A percentile compares a stretch with the other conserved stretches of the same genome.
Evolutionary conservation across 1,284 basidiomycete species (phyloP).

Genomic region (Takashimella tepidaria): DNA sequence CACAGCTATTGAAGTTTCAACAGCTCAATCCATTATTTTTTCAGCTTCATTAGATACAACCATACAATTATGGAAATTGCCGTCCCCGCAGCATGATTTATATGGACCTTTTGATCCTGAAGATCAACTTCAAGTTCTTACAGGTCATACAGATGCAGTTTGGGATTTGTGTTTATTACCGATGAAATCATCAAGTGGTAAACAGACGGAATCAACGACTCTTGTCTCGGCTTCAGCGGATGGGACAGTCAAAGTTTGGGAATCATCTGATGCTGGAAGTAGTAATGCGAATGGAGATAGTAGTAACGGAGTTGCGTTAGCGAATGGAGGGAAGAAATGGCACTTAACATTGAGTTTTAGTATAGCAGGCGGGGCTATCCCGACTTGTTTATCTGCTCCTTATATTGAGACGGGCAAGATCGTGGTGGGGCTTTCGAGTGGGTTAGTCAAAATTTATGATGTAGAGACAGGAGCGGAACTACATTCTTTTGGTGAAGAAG

Average conservation of each 20-base stretch:
- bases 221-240: slow-evolving; percentile 59
- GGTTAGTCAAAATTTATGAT: slow-evolving; percentile 83
- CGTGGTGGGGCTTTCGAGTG: slow-evolving; percentile 80
- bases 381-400: slow-evolving; percentile 60
- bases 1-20: slow-evolving; percentile 79
- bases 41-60: slow-evolving; percentile 87
- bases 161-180: slow-evolving; percentile 73
- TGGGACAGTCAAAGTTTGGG: slow-evolving; percentile 90
- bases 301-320: too few species aligned
- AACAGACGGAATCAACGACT: not conserved
- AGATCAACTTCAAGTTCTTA: slow-evolving; percentile 68
- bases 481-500: slow-evolving; percentile 52
- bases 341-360: slow-evolving; percentile 24
- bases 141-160: slow-evolving; percentile 89
- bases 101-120: slow-evolving; percentile 85
- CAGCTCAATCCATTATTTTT: slow-evolving; percentile 69
- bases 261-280: too few species aligned
- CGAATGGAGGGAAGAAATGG: slow-evolving; percentile 42
- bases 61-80: slow-evolving; percentile 84
- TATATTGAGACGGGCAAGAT: slow-evolving; percentile 47
- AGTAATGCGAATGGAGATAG: too few species aligned
- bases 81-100: slow-evolving; percentile 60
- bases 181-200: not conserved
- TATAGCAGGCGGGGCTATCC: slow-evolving; percentile 51
- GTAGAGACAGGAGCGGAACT: slow-evolving; percentile 79